Evolutionary conservation across 2,329 filamentous ascomycete genomes (phyloP), one percentile per base, ranked within the genome.

Genomic region (Scedosporium boydii): DNA sequence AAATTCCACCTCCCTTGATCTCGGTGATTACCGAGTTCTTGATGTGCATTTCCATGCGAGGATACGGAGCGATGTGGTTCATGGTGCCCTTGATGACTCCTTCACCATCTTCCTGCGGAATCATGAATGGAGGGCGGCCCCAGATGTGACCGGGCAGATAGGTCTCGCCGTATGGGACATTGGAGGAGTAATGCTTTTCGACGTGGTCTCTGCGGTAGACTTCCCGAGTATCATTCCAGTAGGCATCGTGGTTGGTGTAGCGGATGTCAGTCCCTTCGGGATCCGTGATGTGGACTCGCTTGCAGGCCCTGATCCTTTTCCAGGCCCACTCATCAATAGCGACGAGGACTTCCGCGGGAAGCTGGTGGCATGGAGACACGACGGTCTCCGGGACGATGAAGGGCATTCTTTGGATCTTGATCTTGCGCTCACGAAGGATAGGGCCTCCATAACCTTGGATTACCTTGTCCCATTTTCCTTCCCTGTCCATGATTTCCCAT

Each of bases 201-300:
- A 59, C 58, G 58, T 59, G 34, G 58, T 59, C 58, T 16, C 58
- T n/a, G 58, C 58, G 58, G 58, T 59, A 59, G 29, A 59, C 58
- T 6, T 59, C 58, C 2, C 58, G 21, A 16, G 21, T 42, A 12
- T 46, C 34, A 21, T 59, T 42, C 58, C 58, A 59, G 58, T 59
- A 59, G 21, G 58, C 34, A 18, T 44, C 58, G 58, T 59, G 58
- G 38, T 59, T 59, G 6, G 58, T 59, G 58, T 59, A 59, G 34
- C 58, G 58, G 5, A 59, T 18, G 27, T 59, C 58, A 10, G 58
- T 59, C 12, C 58, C 58, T n/a, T 59, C 58, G 6, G 58, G 58
- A 34, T 59, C 58, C 26, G 58, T 59, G 34, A 59, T 59, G 38
- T 59, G 58, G 29, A 59, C 58, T 4, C 58, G 58, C 38, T 46